phyloP scores from a whole-genome alignment of 805 yeast genomes.

The Nakazawaea anatomiae region DNA sequence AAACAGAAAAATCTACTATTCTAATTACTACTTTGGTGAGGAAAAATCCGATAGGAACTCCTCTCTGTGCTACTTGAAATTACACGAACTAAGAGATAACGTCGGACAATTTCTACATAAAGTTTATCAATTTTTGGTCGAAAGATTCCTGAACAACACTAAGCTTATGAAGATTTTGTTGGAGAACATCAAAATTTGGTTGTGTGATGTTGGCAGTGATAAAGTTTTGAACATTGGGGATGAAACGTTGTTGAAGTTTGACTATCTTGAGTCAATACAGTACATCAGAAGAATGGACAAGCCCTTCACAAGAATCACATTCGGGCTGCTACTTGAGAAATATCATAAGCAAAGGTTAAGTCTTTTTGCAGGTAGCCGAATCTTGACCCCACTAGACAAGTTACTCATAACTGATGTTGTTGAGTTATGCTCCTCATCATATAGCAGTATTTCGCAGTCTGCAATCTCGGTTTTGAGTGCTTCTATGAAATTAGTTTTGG shows the following conservation, averaged over 20 bases:
- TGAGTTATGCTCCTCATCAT: conserved; percentile 59
- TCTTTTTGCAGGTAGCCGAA: conserved; percentile 66
- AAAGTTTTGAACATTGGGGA: conserved; percentile 53
- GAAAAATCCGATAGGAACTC: conserved; percentile 37
- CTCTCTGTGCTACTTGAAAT: conserved; percentile 26
- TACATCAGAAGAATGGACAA: conserved; percentile 56
- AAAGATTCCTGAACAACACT: conserved; percentile 56
- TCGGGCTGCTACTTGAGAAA: conserved; percentile 69
- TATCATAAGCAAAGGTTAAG: conserved; percentile 72
- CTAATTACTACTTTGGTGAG: conserved; percentile 60
- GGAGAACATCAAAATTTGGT: conserved; percentile 68
- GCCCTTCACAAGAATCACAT: conserved; percentile 69
- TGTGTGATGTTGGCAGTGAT: conserved; percentile 74
- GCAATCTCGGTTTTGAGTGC: conserved; percentile 67
- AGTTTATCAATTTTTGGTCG: conserved; percentile 39
- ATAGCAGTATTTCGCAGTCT: conserved; percentile 58
- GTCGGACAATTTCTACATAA: conserved; percentile 53
- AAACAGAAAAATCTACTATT: conserved; percentile 56
- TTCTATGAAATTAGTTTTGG: conserved; percentile 64
- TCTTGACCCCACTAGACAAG: conserved; percentile 62
- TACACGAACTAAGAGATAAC: conserved; percentile 56
- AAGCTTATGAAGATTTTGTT: conserved; percentile 55
- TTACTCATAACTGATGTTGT: conserved; percentile 61
- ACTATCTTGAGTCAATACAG: conserved; percentile 53
- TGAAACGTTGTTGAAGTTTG: conserved; percentile 45